A percentile compares a stretch with the other conserved stretches of the same genome.
Evolutionary conservation across 495 filamentous ascomycete genomes (phyloP).

Genomic region (Daldinia concentrica): DNA sequence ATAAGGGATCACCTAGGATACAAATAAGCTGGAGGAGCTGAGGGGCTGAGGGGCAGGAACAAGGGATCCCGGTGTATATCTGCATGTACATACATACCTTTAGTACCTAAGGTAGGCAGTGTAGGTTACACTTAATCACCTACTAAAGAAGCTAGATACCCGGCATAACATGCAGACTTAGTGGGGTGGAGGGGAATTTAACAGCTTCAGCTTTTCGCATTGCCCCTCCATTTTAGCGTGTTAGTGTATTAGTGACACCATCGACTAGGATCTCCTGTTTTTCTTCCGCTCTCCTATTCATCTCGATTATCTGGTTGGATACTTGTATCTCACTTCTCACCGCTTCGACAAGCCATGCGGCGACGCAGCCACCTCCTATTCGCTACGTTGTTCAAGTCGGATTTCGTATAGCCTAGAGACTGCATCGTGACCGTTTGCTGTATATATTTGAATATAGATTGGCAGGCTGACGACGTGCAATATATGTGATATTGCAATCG

Average conservation of each 20-base stretch:
- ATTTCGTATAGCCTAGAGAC: constrained; percentile 24
- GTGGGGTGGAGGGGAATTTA: constrained; percentile 21
- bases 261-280: constrained; percentile 16
- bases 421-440: constrained; percentile 11
- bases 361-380: constrained; percentile 29
- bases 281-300: constrained; percentile 4
- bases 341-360: constrained; percentile 35
- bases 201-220: constrained; percentile 33
- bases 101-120: too few relatives aligned
- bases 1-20: background rate
- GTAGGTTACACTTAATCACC: too few relatives aligned
- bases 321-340: constrained; percentile 34
- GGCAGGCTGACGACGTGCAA: constrained; percentile 29
- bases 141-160: background rate
- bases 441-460: background rate
- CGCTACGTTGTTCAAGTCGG: constrained; percentile 9
- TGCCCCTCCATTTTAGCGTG: constrained; percentile 13
- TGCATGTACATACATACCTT: background rate
- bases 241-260: constrained; percentile 24
- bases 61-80: constrained; percentile 20
- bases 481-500: constrained; percentile 22
- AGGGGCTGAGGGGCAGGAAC: constrained; percentile 23
- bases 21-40: constrained; percentile 32
- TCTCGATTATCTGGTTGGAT: constrained; percentile 15
- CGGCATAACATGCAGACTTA: constrained; percentile 10